Conservation (phyloP, 2,329 filamentous ascomycete species). For the Fusarium denticulatum region DNA sequence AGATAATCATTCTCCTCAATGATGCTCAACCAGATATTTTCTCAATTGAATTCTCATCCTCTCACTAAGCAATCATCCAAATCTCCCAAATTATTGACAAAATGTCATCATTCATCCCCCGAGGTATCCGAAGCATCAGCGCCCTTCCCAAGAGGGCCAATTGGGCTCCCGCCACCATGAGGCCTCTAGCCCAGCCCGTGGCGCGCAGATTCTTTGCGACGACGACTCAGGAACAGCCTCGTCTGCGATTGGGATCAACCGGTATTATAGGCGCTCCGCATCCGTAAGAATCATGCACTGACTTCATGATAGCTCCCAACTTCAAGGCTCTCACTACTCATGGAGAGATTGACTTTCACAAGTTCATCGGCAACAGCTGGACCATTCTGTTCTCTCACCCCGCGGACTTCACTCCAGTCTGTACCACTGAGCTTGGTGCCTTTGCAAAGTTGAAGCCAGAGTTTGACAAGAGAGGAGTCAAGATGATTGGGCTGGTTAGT, state of each 20-base stretch:
- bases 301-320: not conserved
- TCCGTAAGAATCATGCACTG: not conserved
- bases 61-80: rapidly evolving
- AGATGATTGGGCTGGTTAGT: not conserved
- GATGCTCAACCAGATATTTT: too few species aligned
- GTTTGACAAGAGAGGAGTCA: not conserved
- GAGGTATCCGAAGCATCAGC: not conserved
- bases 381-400: slow-evolving; percentile 3
- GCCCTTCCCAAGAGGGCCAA: not conserved
- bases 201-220: not conserved
- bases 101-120: not conserved
- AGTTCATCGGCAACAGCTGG: not conserved
- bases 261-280: not conserved
- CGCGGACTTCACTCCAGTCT: not conserved
- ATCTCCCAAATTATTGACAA: rapidly evolving
- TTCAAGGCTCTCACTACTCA: not conserved
- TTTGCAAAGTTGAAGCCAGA: not conserved
- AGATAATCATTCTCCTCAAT: not conserved
- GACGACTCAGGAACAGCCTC: not conserved
- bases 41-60: rapidly evolving
- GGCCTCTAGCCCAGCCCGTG: not conserved
- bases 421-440: not conserved
- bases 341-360: slow-evolving; percentile 6
- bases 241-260: not conserved
- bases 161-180: not conserved